Evolutionary conservation across 768 basidiomycete genomes (phyloP).

Genomic region (Phlebiopsis gigantea): DNA sequence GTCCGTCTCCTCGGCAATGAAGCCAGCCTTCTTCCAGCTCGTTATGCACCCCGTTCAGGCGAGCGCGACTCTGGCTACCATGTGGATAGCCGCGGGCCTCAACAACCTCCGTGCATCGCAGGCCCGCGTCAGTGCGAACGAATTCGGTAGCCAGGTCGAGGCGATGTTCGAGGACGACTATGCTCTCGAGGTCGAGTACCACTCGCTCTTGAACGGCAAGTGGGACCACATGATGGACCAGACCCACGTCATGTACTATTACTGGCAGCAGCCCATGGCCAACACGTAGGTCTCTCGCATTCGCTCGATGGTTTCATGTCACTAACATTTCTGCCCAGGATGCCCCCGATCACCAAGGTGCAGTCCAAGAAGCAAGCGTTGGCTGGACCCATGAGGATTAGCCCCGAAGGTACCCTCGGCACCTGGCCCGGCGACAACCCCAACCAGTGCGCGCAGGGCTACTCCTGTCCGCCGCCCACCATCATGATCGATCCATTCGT

Average conservation of each 20-base stretch:
- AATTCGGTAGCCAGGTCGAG: conserved; percentile 48
- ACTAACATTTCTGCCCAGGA: conserved; percentile 26
- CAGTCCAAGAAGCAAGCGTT: conserved; percentile 51
- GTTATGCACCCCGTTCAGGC: conserved; percentile 62
- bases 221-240: conserved; percentile 60
- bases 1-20: conserved; percentile 36
- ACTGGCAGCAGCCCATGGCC: conserved; percentile 70
- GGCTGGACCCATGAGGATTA: conserved; percentile 59
- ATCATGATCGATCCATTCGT: conserved; percentile 54
- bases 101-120: conserved; percentile 63
- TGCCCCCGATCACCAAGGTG: conserved; percentile 47
- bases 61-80: conserved; percentile 48
- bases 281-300: conserved; percentile 39
- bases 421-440: conserved; percentile 70
- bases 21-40: conserved; percentile 68
- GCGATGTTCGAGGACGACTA: conserved; percentile 56
- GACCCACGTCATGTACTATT: conserved; percentile 60
- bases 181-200: conserved; percentile 56
- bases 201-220: conserved; percentile 42
- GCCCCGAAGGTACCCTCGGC: conserved; percentile 53
- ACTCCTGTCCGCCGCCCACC: conserved; percentile 45
- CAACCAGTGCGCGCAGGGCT: conserved; percentile 46
- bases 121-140: conserved; percentile 57
- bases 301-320: not conserved
- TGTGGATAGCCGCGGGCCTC: conserved; percentile 54